phyloP scores from a whole-genome alignment of 2,329 filamentous ascomycete species.

The Graphiopsis chlorocephala region DNA sequence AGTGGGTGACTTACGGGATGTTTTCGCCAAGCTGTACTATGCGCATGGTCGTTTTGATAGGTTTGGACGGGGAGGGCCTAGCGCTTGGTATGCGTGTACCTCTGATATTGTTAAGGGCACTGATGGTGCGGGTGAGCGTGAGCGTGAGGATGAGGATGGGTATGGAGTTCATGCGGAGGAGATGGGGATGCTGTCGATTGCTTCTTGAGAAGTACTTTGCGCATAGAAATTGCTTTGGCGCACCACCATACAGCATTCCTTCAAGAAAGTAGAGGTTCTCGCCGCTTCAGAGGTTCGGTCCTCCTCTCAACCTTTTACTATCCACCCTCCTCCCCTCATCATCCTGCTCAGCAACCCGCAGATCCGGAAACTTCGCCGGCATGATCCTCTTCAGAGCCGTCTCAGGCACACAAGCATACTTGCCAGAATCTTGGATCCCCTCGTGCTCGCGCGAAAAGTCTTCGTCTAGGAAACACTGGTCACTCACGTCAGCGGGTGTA shows the following conservation, averaged over 20 bases:
- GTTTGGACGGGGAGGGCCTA: not conserved
- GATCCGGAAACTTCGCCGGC: conserved; percentile 65
- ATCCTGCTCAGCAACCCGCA: conserved; percentile 73
- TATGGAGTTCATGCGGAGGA: not conserved
- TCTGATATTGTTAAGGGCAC: not conserved
- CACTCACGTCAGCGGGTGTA: conserved; percentile 63
- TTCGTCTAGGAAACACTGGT: conserved; percentile 71
- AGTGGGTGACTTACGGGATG: not conserved
- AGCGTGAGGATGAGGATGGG: not conserved
- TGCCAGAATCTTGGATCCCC: conserved; percentile 67
- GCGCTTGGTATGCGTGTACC: not conserved
- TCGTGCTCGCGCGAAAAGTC: conserved; percentile 68
- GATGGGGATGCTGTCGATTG: not conserved
- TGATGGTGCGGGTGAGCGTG: not conserved
- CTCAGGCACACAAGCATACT: conserved; percentile 68
- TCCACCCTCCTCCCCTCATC: conserved; percentile 74
- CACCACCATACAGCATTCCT: not conserved
- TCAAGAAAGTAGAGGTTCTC: not conserved
- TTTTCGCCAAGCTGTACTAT: not conserved
- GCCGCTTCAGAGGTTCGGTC: not conserved
- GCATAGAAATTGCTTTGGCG: not conserved
- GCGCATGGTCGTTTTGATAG: not conserved
- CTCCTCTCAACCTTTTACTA: conserved; percentile 48
- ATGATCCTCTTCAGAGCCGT: conserved; percentile 70
- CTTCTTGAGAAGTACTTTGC: not conserved